Evolutionary conservation across 2,329 filamentous ascomycete species (phyloP).

Genomic region (Cercospora sp.): DNA sequence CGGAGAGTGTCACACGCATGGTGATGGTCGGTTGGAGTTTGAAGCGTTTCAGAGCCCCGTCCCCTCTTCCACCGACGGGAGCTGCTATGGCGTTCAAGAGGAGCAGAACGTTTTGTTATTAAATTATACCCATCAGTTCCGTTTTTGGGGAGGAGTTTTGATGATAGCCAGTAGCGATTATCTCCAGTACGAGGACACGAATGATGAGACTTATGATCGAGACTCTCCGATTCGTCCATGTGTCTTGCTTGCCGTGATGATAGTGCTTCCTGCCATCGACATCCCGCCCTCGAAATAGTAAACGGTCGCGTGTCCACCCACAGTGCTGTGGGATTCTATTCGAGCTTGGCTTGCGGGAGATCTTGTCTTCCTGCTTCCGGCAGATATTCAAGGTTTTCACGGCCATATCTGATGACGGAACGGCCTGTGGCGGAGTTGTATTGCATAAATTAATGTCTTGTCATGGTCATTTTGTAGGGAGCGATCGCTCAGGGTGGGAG

Average conservation of each 20-base stretch:
- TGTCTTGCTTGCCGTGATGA: background rate
- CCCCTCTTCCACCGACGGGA: slow-evolving; percentile 3
- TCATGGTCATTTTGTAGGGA: background rate
- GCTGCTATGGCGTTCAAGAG: slow-evolving; percentile 17
- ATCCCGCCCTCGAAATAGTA: background rate
- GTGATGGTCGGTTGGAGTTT: slow-evolving; percentile 41
- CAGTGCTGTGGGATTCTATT: background rate
- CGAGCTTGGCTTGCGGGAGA: background rate
- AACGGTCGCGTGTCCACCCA: background rate
- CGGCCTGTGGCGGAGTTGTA: background rate
- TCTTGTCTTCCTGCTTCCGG: background rate
- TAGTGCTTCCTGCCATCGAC: background rate
- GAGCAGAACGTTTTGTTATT: slow-evolving; percentile 18
- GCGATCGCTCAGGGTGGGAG: background rate
- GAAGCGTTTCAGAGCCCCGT: slow-evolving; percentile 18
- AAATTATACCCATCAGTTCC: background rate
- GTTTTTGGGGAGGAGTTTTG: background rate
- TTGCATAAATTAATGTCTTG: background rate
- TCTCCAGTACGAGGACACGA: background rate
- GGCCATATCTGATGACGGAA: background rate
- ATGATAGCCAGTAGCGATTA: background rate
- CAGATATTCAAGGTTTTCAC: background rate
- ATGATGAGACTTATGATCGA: background rate
- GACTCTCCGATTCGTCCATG: too few species aligned
- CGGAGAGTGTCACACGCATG: slow-evolving; percentile 42